Evolutionary conservation across 139 green algal species (phyloP).

Genomic region (Micromonas commoda): DNA sequence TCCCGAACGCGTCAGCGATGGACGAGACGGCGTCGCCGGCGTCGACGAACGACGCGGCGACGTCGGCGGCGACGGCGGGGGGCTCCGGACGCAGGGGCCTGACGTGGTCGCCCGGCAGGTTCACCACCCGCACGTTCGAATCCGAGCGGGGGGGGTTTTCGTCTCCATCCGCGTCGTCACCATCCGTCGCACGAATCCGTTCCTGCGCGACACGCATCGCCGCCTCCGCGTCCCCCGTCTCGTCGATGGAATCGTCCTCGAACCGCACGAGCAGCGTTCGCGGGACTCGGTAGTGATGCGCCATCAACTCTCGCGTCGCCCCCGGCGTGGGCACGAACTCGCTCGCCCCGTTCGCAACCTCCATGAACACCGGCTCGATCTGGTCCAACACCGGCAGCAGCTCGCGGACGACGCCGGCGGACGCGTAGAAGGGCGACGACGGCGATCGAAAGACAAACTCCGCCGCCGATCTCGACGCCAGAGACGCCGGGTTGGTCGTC

Average conservation of each 20-base stretch:
- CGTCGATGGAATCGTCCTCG: conserved; percentile 77
- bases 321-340: conserved; percentile 76
- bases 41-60: not conserved
- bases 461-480: too few relatives aligned
- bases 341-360: conserved; percentile 60
- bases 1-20: conserved; percentile 8
- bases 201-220: conserved; percentile 48
- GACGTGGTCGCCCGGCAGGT: conserved; percentile 71
- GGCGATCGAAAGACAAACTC: not conserved
- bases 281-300: conserved; percentile 42
- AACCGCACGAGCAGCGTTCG: conserved; percentile 88
- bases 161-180: not conserved
- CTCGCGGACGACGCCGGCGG: conserved; percentile 50
- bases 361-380: conserved; percentile 72
- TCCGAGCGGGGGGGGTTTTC: not conserved
- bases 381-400: conserved; percentile 82
- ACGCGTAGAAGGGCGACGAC: not conserved
- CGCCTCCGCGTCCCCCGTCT: conserved; percentile 62
- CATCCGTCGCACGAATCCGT: not conserved
- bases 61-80: not conserved
- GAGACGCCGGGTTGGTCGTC: not conserved
- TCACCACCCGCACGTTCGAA: conserved; percentile 67
- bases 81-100: conserved; percentile 63
- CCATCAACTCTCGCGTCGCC: conserved; percentile 60
- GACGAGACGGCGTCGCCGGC: not conserved